phyloP scores from a whole-genome alignment of 2,329 filamentous ascomycete species.

The Fusarium domesticum region DNA sequence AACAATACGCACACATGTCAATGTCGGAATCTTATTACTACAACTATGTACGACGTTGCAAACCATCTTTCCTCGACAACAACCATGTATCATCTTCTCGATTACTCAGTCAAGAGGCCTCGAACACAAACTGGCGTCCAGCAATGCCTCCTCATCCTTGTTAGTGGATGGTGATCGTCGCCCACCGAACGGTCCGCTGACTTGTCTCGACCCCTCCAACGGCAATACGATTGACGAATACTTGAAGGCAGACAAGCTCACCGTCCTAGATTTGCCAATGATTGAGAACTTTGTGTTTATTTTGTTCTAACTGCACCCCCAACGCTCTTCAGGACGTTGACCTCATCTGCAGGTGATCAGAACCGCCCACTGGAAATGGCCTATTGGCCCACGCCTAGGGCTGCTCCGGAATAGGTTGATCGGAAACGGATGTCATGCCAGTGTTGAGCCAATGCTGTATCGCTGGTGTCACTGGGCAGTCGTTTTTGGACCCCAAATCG shows the following conservation, averaged over 20 bases:
- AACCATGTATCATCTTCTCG: not conserved
- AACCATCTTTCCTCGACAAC: not conserved
- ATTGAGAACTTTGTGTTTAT: not conserved
- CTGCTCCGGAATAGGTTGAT: not conserved
- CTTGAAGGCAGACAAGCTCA: too few species aligned
- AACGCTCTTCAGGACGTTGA: not conserved
- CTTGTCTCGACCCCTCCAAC: not conserved
- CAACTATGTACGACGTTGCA: too few species aligned
- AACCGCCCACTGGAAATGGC: too few species aligned
- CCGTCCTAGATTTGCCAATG: not conserved
- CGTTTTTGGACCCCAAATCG: not conserved
- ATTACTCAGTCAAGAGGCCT: not conserved
- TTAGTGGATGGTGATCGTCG: not conserved
- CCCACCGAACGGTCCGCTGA: not conserved
- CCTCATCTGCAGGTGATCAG: too few species aligned
- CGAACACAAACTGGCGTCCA: not conserved
- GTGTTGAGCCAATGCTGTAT: not conserved
- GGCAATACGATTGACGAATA: too few species aligned
- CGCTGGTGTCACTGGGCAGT: not conserved
- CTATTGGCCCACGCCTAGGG: not conserved
- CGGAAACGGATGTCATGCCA: not conserved
- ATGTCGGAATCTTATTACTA: too few species aligned
- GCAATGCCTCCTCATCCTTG: not conserved
- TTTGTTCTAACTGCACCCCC: too few species aligned
- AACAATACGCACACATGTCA: too few species aligned